Percentiles rank a stretch among this genome's conserved stretches.
phyloP scores from a whole-genome alignment of 2,329 filamentous ascomycete genomes.

The Ophiostoma piceae region DNA sequence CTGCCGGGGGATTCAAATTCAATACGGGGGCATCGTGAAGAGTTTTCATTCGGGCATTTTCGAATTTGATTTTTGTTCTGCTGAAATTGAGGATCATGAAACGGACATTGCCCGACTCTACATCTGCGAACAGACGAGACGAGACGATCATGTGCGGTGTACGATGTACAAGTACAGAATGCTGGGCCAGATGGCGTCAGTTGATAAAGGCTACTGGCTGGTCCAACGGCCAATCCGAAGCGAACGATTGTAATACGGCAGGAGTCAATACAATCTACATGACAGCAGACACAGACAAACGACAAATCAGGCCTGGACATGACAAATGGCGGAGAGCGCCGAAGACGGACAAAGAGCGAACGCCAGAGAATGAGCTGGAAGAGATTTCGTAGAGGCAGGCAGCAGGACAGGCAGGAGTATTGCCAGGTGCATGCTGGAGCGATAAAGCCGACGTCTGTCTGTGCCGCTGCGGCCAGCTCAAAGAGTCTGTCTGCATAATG shows the following conservation, averaged over 20 bases:
- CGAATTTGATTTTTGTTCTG: neutral
- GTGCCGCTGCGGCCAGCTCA: neutral
- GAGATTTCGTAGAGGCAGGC: neutral
- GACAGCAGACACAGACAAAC: neutral
- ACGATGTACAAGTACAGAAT: neutral
- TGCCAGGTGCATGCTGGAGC: too few relatives aligned
- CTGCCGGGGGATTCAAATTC: neutral
- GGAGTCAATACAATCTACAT: neutral
- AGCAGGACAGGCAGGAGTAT: too few relatives aligned
- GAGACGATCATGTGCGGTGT: too few relatives aligned
- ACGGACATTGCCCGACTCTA: neutral
- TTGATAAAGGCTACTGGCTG: neutral
- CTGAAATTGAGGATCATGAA: neutral
- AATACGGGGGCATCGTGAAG: neutral
- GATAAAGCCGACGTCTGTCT: too few relatives aligned
- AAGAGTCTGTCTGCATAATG: neutral
- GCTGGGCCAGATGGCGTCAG: neutral
- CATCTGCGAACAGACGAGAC: neutral
- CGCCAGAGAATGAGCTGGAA: neutral
- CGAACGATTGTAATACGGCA: neutral
- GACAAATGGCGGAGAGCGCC: neutral
- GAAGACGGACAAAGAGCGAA: constrained; percentile 4
- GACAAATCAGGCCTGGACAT: neutral
- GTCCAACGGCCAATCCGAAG: constrained; percentile 2
- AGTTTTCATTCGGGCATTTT: neutral